These are phyloP conservation scores for Cladobotryum mycophilum DNA, from an alignment of 2,329 filamentous ascomycete species.

Conservation along the genomic window DNA sequence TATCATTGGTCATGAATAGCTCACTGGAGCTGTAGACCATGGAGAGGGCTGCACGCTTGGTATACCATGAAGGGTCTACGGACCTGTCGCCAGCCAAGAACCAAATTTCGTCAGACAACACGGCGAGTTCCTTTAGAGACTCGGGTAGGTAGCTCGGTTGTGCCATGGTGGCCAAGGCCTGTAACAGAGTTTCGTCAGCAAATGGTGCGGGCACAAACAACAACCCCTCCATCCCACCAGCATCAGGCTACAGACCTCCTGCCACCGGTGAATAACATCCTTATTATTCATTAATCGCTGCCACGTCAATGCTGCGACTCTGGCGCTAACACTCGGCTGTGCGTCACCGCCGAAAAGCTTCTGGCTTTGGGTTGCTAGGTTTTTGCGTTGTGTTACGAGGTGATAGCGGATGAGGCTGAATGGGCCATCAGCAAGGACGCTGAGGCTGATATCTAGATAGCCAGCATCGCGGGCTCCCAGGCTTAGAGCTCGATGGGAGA, in stretches of 20 bases:
- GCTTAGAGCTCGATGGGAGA: constrained; percentile 65
- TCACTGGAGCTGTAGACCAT: constrained; percentile 66
- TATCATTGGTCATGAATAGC: constrained; percentile 90
- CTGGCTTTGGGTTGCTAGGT: constrained; percentile 40
- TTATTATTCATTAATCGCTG: constrained; percentile 70
- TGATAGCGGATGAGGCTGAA: constrained; percentile 81
- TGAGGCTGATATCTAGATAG: constrained; percentile 79
- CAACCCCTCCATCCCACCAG: background rate
- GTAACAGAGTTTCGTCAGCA: background rate
- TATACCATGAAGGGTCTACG: constrained; percentile 86
- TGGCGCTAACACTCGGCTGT: constrained; percentile 48
- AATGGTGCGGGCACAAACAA: background rate
- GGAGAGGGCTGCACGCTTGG: constrained; percentile 51
- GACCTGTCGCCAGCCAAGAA: constrained; percentile 75
- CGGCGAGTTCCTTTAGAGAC: constrained; percentile 71
- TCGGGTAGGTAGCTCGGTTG: constrained; percentile 70
- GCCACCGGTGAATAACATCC: constrained; percentile 70
- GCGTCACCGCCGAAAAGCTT: constrained; percentile 34
- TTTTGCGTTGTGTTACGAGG: constrained; percentile 59
- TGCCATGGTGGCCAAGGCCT: constrained; percentile 88
- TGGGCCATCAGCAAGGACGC: constrained; percentile 70
- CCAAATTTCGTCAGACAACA: constrained; percentile 87
- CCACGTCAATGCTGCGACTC: constrained; percentile 67
- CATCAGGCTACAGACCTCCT: constrained; percentile 61
- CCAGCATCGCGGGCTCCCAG: constrained; percentile 78